phyloP scores from a whole-genome alignment of 2,329 filamentous ascomycete genomes.

The Pseudogymnoascus sp. region DNA sequence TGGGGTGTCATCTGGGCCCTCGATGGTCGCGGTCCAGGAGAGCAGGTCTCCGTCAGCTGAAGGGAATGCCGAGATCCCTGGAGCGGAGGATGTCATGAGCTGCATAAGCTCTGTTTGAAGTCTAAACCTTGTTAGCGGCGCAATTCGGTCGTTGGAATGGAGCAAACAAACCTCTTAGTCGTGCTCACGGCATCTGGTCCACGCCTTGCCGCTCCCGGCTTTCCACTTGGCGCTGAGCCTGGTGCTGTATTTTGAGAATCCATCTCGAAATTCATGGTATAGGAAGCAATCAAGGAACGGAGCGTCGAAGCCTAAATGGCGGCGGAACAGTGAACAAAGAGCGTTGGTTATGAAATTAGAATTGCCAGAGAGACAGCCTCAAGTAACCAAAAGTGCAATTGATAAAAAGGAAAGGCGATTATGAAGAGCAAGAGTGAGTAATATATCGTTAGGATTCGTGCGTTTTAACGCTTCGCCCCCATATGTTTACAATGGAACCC shows the following conservation, averaged over 20 bases:
- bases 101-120: conserved; percentile 97
- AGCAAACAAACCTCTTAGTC: conserved; percentile 57
- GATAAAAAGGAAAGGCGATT: neutral
- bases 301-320: neutral
- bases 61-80: conserved; percentile 91
- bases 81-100: conserved; percentile 90
- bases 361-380: neutral
- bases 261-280: conserved; percentile 36
- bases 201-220: conserved; percentile 49
- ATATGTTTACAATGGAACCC: conserved; percentile 3
- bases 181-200: conserved; percentile 63
- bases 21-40: conserved; percentile 88
- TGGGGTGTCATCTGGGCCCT: conserved; percentile 82
- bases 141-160: neutral
- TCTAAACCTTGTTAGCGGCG: conserved; percentile 38
- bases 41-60: conserved; percentile 83
- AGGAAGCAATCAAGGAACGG: neutral
- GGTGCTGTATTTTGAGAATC: conserved; percentile 61
- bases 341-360: neutral
- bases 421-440: neutral
- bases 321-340: conserved; percentile 1
- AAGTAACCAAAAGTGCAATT: neutral
- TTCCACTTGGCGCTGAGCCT: conserved; percentile 43
- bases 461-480: neutral
- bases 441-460: conserved; percentile 7